Conservation (phyloP, 202 grass and related monocot genomes). For the Bolboschoenoplectus hybrid region DNA sequence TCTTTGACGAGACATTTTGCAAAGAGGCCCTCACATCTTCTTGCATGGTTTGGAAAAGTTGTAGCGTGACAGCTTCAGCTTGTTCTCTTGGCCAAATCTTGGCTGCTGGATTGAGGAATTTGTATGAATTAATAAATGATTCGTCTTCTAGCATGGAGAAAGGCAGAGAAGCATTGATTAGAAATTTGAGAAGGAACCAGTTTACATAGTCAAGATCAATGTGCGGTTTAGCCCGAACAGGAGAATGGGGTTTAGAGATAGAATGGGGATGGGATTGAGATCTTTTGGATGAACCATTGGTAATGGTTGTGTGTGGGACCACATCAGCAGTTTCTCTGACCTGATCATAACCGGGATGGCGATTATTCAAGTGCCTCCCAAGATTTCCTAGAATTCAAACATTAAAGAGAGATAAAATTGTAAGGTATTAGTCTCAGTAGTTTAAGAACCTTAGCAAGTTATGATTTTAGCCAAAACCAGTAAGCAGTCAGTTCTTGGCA, state of each 20-base stretch:
- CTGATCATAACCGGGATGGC: slow-evolving; percentile 75
- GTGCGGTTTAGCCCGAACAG: slow-evolving; percentile 46
- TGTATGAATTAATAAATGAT: slow-evolving; percentile 66
- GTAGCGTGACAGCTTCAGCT: slow-evolving; percentile 58
- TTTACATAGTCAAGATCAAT: slow-evolving; percentile 77
- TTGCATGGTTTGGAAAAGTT: slow-evolving; percentile 78
- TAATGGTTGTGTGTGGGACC: slow-evolving; percentile 38
- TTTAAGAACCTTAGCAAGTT: slow-evolving; percentile 3
- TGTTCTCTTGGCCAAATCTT: slow-evolving; percentile 83
- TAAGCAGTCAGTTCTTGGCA: neutral
- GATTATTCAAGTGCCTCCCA: slow-evolving; percentile 88
- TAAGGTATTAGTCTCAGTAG: neutral
- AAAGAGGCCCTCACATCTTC: slow-evolving; percentile 75
- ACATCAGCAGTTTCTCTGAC: slow-evolving; percentile 49
- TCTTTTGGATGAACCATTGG: slow-evolving; percentile 43
- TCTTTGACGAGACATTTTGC: slow-evolving; percentile 57
- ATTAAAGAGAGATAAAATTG: slow-evolving; percentile 30
- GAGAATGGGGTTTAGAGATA: slow-evolving; percentile 34
- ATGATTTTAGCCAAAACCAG: neutral
- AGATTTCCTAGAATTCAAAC: slow-evolving; percentile 71
- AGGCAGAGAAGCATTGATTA: slow-evolving; percentile 65
- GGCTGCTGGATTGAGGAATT: slow-evolving; percentile 61
- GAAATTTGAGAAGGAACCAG: slow-evolving; percentile 88
- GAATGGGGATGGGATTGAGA: slow-evolving; percentile 41
- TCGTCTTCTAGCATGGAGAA: slow-evolving; percentile 57